Percentiles rank a stretch among this genome's conserved stretches.
Conservation (phyloP, 2,329 filamentous ascomycete species). For the Elsinoe perseae region DNA sequence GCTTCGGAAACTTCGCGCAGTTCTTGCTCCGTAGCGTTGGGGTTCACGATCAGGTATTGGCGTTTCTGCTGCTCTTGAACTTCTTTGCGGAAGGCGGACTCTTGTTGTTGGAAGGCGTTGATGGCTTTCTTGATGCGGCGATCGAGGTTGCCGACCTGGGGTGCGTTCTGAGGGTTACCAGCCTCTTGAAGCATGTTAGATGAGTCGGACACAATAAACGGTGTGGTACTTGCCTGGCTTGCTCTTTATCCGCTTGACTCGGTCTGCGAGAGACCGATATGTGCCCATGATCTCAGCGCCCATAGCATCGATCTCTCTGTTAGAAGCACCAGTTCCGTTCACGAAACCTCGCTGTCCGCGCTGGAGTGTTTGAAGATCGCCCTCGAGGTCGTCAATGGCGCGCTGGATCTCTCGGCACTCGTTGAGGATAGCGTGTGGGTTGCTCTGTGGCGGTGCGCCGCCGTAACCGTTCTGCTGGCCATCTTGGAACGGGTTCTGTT, state of each 20-base stretch:
- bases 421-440: conserved; percentile 74
- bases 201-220: no score
- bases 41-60: conserved; percentile 82
- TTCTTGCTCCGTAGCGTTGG: conserved; percentile 71
- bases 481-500: conserved; percentile 34
- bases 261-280: conserved; percentile 71
- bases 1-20: conserved; percentile 70
- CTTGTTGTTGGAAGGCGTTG: conserved; percentile 70
- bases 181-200: conserved; percentile 47
- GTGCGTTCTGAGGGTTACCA: conserved; percentile 61
- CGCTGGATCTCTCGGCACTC: conserved; percentile 74
- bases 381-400: conserved; percentile 66
- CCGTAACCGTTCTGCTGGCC: conserved; percentile 22
- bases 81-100: conserved; percentile 71
- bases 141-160: conserved; percentile 76
- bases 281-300: conserved; percentile 73
- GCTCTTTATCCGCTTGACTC: conserved; percentile 75
- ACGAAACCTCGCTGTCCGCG: conserved; percentile 65
- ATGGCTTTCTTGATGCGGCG: conserved; percentile 73
- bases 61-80: conserved; percentile 77
- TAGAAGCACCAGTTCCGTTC: conserved; percentile 57
- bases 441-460: conserved; percentile 30
- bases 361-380: conserved; percentile 63
- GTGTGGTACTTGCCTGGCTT: conserved; percentile 37
- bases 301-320: conserved; percentile 60